Conservation (phyloP, 2,329 filamentous ascomycete species). For the Scedosporium aurantiacum region DNA sequence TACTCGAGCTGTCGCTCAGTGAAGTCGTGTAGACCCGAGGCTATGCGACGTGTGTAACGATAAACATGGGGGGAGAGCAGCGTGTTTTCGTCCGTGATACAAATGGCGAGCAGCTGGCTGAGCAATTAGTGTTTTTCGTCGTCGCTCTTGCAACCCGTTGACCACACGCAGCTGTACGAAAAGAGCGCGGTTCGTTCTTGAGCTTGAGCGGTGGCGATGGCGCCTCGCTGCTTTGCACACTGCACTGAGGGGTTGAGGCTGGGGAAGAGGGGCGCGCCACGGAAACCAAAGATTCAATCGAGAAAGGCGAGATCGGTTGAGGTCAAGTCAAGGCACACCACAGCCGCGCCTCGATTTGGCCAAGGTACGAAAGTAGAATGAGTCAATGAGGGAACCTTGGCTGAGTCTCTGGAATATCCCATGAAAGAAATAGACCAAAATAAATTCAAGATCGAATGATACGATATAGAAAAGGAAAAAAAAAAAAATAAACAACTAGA, state of each 20-base stretch:
- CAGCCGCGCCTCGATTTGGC: neutral
- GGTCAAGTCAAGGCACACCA: neutral
- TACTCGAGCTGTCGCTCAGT: too few species aligned
- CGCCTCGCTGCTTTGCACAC: neutral
- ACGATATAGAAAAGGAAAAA: neutral
- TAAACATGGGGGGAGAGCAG: too few species aligned
- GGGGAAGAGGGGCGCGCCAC: neutral
- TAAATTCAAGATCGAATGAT: neutral
- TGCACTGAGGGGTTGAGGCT: neutral
- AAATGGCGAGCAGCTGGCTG: too few species aligned
- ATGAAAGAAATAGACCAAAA: neutral
- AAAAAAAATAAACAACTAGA: neutral
- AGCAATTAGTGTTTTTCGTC: too few species aligned
- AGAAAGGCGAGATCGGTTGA: neutral
- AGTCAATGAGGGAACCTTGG: neutral
- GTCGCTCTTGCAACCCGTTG: too few species aligned
- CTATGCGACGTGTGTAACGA: too few species aligned
- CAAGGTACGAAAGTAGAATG: neutral
- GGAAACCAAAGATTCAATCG: conserved; percentile 1
- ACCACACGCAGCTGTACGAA: neutral
- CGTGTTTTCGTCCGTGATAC: too few species aligned
- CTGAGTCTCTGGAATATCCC: neutral
- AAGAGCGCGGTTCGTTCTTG: neutral
- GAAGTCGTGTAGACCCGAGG: too few species aligned
- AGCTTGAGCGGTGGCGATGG: neutral